phyloP scores from a whole-genome alignment of 192 early-diverging fungal species.

The Mortierella claussenii region DNA sequence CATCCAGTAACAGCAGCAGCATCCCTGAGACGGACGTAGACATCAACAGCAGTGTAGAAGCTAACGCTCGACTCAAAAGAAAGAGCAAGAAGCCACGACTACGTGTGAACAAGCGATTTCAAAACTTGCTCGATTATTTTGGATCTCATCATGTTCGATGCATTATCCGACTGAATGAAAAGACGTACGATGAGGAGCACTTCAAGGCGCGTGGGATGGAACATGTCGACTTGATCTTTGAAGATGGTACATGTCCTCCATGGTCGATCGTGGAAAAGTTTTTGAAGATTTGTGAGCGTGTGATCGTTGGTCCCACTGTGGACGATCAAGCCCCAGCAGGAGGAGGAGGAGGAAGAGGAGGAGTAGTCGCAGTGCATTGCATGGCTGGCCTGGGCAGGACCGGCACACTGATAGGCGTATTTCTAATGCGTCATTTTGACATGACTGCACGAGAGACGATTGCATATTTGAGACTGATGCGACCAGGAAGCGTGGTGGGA shows the following conservation, averaged over 20 bases:
- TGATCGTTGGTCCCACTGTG: too few relatives aligned
- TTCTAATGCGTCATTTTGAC: conserved; percentile 76
- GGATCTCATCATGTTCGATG: conserved; percentile 56
- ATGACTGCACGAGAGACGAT: conserved; percentile 76
- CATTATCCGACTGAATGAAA: conserved; percentile 74
- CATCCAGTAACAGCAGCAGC: neutral
- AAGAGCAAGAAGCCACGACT: conserved; percentile 24
- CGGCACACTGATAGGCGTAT: conserved; percentile 50
- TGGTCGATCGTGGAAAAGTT: conserved; percentile 71
- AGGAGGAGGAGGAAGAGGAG: neutral
- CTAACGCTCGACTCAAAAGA: too few relatives aligned
- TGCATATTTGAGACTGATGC: conserved; percentile 68
- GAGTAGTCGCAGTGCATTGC: conserved; percentile 39
- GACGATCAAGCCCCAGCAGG: neutral
- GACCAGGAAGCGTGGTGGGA: conserved; percentile 78
- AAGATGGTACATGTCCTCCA: conserved; percentile 76
- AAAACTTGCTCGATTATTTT: conserved; percentile 65
- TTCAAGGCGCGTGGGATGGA: conserved; percentile 69
- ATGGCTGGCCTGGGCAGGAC: conserved; percentile 40
- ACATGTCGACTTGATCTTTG: conserved; percentile 75
- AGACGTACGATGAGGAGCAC: conserved; percentile 67
- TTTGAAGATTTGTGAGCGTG: conserved; percentile 74
- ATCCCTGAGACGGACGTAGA: neutral
- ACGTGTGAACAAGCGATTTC: conserved; percentile 27
- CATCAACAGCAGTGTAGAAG: neutral